Evolutionary conservation across 148 eudicot genomes (phyloP).

Genomic region (Rhododendron mucronatum): DNA sequence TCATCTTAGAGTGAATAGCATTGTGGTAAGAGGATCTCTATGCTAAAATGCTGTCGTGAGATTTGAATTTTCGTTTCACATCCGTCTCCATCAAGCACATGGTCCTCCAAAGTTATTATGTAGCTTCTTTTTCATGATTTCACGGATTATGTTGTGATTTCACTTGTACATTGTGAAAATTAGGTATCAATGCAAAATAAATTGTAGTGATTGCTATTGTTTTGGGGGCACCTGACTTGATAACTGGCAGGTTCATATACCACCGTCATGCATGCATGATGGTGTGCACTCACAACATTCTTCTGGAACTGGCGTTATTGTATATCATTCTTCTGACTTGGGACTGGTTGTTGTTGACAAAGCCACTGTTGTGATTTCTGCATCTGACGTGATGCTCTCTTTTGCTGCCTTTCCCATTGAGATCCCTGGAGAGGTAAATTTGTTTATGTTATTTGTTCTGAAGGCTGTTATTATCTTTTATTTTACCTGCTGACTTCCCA

Average conservation of each 20-base stretch:
- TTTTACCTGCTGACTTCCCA: conserved; percentile 11
- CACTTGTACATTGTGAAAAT: background rate
- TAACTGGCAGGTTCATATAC: conserved; percentile 87
- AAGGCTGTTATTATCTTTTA: background rate
- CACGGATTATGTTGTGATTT: background rate
- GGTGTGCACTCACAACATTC: conserved; percentile 92
- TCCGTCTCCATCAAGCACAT: background rate
- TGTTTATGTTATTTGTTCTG: background rate
- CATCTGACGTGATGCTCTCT: conserved; percentile 88
- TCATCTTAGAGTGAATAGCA: background rate
- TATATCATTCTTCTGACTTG: conserved; percentile 79
- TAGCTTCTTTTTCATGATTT: background rate
- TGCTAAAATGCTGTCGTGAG: background rate
- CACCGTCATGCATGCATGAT: conserved; percentile 94
- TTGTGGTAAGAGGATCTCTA: background rate
- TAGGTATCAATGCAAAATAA: background rate
- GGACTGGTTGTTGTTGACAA: conserved; percentile 93
- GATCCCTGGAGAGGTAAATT: conserved; percentile 85
- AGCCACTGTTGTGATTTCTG: conserved; percentile 86
- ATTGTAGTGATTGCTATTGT: background rate
- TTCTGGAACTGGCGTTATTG: conserved; percentile 87
- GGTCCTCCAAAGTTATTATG: background rate
- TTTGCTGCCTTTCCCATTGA: conserved; percentile 97
- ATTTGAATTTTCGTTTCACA: background rate
- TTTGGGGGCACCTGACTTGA: background rate